phyloP scores from a whole-genome alignment of 192 early-diverging fungal species.

The Backusella circina region DNA sequence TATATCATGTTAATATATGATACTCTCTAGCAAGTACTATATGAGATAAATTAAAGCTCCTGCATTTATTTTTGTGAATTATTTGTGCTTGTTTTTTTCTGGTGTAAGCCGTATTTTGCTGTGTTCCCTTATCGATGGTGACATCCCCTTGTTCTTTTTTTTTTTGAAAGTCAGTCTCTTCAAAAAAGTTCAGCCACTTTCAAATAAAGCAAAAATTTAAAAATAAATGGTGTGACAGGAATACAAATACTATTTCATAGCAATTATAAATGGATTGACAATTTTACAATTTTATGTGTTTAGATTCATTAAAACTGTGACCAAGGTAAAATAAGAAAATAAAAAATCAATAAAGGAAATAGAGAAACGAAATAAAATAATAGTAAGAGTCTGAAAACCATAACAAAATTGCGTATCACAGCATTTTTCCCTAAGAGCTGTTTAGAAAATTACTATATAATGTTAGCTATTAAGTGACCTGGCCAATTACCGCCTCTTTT shows the following conservation, averaged over 20 bases:
- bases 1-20: neutral
- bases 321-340: neutral
- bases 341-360: neutral
- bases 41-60: neutral
- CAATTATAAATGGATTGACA: neutral
- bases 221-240: neutral
- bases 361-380: neutral
- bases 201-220: neutral
- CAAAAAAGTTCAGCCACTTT: neutral
- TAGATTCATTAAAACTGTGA: neutral
- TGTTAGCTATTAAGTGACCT: neutral
- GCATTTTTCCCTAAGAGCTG: neutral
- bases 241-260: neutral
- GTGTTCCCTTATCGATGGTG: neutral
- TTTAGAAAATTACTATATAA: neutral
- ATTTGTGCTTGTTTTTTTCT: neutral
- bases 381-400: neutral
- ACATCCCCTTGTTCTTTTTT: neutral
- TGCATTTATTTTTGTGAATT: neutral
- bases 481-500: neutral
- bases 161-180: slow-evolving; percentile 2
- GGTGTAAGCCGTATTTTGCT: neutral
- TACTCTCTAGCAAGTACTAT: neutral
- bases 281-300: neutral
- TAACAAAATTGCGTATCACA: neutral